Evolutionary conservation across 257 asterid species (phyloP).

Genomic region (Petunia secreta): DNA sequence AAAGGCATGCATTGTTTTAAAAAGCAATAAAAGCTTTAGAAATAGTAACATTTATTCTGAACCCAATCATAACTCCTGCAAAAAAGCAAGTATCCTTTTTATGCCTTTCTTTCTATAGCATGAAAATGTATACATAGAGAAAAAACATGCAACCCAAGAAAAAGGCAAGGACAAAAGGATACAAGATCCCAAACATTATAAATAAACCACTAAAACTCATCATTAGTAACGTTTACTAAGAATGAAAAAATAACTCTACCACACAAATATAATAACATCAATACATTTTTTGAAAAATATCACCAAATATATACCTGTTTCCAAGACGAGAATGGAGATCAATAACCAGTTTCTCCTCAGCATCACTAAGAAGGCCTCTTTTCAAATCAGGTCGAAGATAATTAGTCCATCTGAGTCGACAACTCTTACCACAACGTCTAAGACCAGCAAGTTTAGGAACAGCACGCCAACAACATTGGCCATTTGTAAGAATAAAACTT

Average conservation of each 20-base stretch:
- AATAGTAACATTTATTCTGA: background rate
- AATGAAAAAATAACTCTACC: background rate
- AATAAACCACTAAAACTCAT: background rate
- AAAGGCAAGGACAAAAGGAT: background rate
- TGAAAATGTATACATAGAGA: background rate
- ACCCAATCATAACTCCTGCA: background rate
- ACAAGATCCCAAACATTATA: background rate
- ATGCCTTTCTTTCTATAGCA: background rate
- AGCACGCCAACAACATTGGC: conserved; percentile 98
- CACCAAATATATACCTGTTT: conserved; percentile 53
- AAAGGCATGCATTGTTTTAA: background rate
- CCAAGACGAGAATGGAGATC: conserved; percentile 96
- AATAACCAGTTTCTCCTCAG: conserved; percentile 87
- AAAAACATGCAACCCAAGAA: background rate
- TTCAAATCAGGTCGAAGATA: conserved; percentile 97
- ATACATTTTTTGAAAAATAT: no score
- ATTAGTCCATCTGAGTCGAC: conserved; percentile 96
- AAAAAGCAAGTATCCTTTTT: background rate
- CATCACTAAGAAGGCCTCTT: conserved; percentile 84
- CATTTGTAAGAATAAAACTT: conserved; percentile 75
- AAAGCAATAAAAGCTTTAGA: background rate
- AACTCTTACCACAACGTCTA: conserved; percentile 96
- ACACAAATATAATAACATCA: background rate
- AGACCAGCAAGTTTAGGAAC: conserved; percentile 99
- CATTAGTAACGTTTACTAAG: background rate